A percentile compares a stretch with the other conserved stretches of the same genome.
These are phyloP conservation scores for Colletotrichum sp. DNA, from an alignment of 2,329 filamentous ascomycete genomes.

Conservation along the genomic window DNA sequence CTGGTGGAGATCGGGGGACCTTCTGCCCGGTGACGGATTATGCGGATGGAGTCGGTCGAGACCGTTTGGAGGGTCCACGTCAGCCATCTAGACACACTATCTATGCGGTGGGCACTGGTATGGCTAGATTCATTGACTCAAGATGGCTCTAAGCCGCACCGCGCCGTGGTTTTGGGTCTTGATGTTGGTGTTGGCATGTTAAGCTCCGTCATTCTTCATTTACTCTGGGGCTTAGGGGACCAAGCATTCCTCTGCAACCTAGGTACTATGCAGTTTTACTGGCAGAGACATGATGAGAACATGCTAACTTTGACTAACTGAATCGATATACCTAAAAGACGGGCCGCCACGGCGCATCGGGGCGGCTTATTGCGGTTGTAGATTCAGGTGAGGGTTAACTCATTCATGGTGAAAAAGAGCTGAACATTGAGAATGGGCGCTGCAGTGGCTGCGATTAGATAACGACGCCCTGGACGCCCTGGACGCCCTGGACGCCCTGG, in stretches of 20 bases:
- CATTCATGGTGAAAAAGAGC: not conserved
- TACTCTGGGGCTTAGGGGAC: too few species aligned
- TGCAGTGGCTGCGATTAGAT: not conserved
- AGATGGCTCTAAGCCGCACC: not conserved
- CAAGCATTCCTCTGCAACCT: not conserved
- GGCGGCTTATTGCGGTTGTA: not conserved
- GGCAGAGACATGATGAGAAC: not conserved
- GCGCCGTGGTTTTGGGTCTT: not conserved
- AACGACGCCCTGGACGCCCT: not conserved
- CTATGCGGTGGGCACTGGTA: not conserved
- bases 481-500: too few species aligned
- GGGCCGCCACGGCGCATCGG: not conserved
- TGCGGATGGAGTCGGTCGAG: conserved; percentile 11
- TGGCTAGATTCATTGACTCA: not conserved
- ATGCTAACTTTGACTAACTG: not conserved
- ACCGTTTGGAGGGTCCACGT: conserved; percentile 1
- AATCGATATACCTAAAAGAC: not conserved
- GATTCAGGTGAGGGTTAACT: not conserved
- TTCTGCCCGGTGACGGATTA: not conserved
- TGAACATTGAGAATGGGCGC: not conserved
- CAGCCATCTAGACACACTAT: not conserved
- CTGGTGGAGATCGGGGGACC: not conserved
- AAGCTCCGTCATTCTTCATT: not conserved
- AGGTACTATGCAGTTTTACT: not conserved
- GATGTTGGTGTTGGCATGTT: not conserved